Evolutionary conservation across 192 early-diverging fungal genomes (phyloP), one percentile per base, ranked within the genome.

Genomic region (Coemansia erecta): DNA sequence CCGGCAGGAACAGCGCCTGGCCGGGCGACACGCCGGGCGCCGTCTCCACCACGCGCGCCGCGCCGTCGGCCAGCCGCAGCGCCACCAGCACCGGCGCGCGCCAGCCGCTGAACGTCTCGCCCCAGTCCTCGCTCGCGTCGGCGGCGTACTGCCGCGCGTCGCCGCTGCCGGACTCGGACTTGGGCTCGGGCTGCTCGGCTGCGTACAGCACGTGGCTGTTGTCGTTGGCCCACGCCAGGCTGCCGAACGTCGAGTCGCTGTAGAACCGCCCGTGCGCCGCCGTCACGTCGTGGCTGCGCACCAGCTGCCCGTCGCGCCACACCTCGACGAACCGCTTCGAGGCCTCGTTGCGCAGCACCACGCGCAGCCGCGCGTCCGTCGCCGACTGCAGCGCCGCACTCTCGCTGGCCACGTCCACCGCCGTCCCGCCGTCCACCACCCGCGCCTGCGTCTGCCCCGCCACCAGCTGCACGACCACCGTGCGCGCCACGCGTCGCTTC

Each of bases 251-350:
- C 44, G 81, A 65, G 62, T 91, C 89, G 11, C 68, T 61, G 55
- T 90, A 92, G 68, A 90, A 91, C 37, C 83, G 80, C 21, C 86
- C 89, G 45, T 92, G 90, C 24, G 53, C 44, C 37, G 78, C 67
- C 8, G 86, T 83, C n/a, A 90, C 86, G 33, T 90, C 85, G 43
- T 87, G 68, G n/a, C 70, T 65, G 52, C 75, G 81, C 17, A 65
- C 51, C 24, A 91, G 70, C 9, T 57, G 53, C n/a, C 80, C 83
- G 10, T 77, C 63, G 23, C 66, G 56, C 84, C 83, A 86, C 22
- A 87, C 73, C 73, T 88, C 85, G 14, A 86, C 87, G 62, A 82
- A 84, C 50, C 72, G 73, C 59, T 72, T 56, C 10, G 12, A 17
- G 19, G 52, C 17, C 35, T 17, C 61, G n/a, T 43, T 49, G 42